These are phyloP conservation scores for Diaporthe caulivora DNA, from an alignment of 2,329 filamentous ascomycete species.

Conservation along the genomic window DNA sequence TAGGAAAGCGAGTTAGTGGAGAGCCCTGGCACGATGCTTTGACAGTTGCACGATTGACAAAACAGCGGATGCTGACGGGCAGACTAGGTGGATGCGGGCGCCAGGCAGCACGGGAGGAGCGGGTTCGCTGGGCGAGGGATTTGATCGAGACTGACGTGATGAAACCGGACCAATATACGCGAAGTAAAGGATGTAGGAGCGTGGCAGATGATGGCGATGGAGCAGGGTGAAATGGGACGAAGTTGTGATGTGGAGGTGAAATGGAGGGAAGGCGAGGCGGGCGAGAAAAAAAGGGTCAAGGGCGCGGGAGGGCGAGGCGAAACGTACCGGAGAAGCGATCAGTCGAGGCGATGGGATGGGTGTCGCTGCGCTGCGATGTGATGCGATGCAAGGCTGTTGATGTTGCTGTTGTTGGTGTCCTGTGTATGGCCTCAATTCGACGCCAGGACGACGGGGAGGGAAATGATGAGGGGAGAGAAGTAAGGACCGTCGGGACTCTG, in stretches of 20 bases:
- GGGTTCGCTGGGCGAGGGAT: neutral
- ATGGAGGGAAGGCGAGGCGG: neutral
- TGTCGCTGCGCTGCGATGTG: conserved; percentile 25
- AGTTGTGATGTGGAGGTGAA: conserved; percentile 7
- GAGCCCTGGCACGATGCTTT: neutral
- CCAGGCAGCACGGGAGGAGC: neutral
- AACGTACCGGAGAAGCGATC: conserved; percentile 34
- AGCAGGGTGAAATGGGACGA: neutral
- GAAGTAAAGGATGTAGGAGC: conserved; percentile 25
- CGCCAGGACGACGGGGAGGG: conserved; percentile 32
- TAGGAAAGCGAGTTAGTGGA: neutral
- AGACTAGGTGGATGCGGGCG: neutral
- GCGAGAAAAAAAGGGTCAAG: neutral
- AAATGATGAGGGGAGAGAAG: conserved; percentile 22
- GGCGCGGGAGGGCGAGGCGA: neutral
- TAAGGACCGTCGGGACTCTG: conserved; percentile 27
- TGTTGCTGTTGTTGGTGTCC: neutral
- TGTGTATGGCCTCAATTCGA: conserved; percentile 32
- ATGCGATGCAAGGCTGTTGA: neutral
- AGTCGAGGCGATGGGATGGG: conserved; percentile 6
- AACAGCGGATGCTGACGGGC: neutral
- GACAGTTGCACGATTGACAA: neutral
- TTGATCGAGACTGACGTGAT: conserved; percentile 15
- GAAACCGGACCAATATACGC: conserved; percentile 22
- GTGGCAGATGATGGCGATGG: neutral